phyloP scores from a whole-genome alignment of 305 asterid species.

The Nicotiana rustica region DNA sequence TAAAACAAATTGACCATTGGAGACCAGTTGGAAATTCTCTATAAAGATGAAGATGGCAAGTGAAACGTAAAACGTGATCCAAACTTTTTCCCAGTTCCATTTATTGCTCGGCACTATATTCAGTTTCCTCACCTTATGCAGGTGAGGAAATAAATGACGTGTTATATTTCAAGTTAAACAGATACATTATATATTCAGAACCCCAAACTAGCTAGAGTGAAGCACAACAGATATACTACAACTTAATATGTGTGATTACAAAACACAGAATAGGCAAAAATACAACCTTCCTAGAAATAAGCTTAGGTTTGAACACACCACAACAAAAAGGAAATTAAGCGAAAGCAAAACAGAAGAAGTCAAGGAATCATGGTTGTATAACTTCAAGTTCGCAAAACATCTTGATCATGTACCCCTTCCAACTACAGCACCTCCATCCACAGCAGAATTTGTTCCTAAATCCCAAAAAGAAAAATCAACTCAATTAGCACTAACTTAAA shows the following conservation, averaged over 20 bases:
- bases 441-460: conserved; percentile 2
- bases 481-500: not conserved
- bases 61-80: too few species aligned
- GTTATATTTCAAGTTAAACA: too few species aligned
- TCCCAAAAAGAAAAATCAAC: not conserved
- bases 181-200: not conserved
- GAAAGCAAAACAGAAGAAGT: not conserved
- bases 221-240: not conserved
- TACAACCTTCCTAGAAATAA: not conserved
- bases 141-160: not conserved
- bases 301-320: too few species aligned
- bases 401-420: not conserved
- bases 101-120: not conserved
- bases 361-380: not conserved
- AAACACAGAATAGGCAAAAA: not conserved
- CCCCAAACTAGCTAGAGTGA: not conserved
- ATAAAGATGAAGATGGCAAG: too few species aligned
- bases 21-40: too few species aligned
- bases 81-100: not conserved
- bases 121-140: not conserved
- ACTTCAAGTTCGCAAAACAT: not conserved
- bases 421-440: conserved; percentile 29
- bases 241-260: not conserved
- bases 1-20: too few species aligned
- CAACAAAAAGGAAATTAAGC: not conserved